phyloP scores from a whole-genome alignment of 805 yeast genomes.

The Schwanniomyces yamadae region DNA sequence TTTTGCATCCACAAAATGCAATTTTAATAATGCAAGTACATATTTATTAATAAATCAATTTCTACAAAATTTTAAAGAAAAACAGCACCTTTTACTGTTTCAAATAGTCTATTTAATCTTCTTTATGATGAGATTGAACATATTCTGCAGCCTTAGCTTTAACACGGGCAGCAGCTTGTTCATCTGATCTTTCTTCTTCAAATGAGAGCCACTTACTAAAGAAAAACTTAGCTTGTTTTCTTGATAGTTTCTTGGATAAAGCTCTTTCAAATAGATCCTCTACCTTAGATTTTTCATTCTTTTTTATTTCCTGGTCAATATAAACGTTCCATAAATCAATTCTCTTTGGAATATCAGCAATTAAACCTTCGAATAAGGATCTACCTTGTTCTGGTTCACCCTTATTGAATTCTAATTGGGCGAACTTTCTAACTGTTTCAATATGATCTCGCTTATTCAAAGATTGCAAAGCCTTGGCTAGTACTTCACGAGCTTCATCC shows the following conservation, averaged over 20 bases:
- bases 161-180: constrained; percentile 73
- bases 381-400: constrained; percentile 96
- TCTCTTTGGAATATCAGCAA: constrained; percentile 87
- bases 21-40: too few relatives aligned
- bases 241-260: constrained; percentile 59
- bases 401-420: constrained; percentile 78
- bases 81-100: constrained; percentile 3
- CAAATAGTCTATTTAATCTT: constrained; percentile 2
- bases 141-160: constrained; percentile 88
- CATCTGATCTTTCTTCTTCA: constrained; percentile 70
- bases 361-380: constrained; percentile 87
- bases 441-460: constrained; percentile 73
- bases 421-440: constrained; percentile 83
- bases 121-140: constrained; percentile 36
- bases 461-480: constrained; percentile 69
- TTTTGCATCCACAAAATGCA: too few relatives aligned
- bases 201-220: constrained; percentile 87
- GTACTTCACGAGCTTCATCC: constrained; percentile 67
- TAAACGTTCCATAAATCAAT: constrained; percentile 94
- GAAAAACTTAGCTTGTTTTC: constrained; percentile 92
- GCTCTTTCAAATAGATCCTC: constrained; percentile 85
- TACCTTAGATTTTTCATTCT: constrained; percentile 58
- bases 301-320: constrained; percentile 87
- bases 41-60: not conserved
- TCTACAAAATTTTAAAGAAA: constrained; percentile 1